Percentiles rank a stretch among this genome's conserved stretches.
Conservation (phyloP, 768 basidiomycete genomes). For the Imleria badia region DNA sequence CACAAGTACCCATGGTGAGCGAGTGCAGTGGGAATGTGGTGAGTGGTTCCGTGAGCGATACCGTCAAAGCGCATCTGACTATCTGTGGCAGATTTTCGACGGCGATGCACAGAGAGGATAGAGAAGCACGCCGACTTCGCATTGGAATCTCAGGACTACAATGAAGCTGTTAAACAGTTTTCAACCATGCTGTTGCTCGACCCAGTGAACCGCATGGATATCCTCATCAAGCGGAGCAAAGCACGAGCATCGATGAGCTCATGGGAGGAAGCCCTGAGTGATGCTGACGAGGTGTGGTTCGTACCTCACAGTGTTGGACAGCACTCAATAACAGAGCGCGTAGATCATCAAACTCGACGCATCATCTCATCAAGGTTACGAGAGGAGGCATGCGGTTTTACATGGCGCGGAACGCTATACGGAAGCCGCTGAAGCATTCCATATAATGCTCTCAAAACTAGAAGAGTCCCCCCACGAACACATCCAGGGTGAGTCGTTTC, state of each 20-base stretch:
- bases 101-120: neutral
- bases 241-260: neutral
- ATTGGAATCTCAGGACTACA: neutral
- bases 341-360: conserved; percentile 1
- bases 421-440: no score
- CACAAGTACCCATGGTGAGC: neutral
- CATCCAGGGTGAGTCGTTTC: neutral
- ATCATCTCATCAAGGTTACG: conserved; percentile 1
- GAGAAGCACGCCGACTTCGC: neutral
- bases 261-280: neutral
- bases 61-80: neutral
- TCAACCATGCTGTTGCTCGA: neutral
- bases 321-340: neutral
- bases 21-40: conserved; percentile 4
- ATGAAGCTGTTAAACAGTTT: neutral
- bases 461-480: neutral
- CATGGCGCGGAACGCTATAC: no score
- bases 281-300: neutral
- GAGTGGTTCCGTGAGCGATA: neutral
- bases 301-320: no score
- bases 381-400: neutral
- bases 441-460: no score
- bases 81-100: neutral
- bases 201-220: neutral
- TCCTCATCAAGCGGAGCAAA: neutral